These are phyloP conservation scores for Sclerotinia minor DNA, from an alignment of 2,329 filamentous ascomycete genomes.

Conservation along the genomic window DNA sequence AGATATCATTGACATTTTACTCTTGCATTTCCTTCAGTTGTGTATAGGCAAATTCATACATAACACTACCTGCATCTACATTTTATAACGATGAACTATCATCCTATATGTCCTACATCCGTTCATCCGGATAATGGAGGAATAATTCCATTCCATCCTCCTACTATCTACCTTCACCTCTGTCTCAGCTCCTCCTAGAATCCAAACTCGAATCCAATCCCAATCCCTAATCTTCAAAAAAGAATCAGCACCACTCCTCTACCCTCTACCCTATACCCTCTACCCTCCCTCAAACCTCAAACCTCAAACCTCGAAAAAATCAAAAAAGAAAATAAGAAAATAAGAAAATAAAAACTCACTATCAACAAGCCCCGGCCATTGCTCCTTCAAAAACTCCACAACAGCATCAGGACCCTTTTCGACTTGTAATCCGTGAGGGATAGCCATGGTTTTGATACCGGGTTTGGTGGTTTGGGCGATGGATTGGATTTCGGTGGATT, in stretches of 20 bases:
- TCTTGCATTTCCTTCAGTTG: not conserved
- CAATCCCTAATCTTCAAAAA: not conserved
- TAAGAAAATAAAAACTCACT: slow-evolving; percentile 22
- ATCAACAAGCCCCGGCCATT: slow-evolving; percentile 37
- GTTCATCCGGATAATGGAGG: no score
- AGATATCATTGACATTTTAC: not conserved
- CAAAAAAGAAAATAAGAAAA: not conserved
- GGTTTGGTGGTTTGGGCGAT: slow-evolving; percentile 49
- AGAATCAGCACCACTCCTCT: not conserved
- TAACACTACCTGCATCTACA: not conserved
- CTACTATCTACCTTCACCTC: not conserved
- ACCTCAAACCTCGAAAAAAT: no score
- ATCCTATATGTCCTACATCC: not conserved
- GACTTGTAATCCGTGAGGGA: slow-evolving; percentile 56
- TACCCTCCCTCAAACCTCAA: no score
- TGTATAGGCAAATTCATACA: not conserved
- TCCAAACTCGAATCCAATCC: no score
- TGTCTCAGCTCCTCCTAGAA: not conserved
- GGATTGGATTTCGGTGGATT: slow-evolving; percentile 29
- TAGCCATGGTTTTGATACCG: slow-evolving; percentile 52
- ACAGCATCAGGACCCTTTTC: slow-evolving; percentile 55
- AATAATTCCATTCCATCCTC: not conserved
- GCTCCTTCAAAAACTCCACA: slow-evolving; percentile 52
- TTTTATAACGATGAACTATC: not conserved
- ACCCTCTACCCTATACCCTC: no score